phyloP scores from a whole-genome alignment of 257 asterid species.

The Solanum chilense region DNA sequence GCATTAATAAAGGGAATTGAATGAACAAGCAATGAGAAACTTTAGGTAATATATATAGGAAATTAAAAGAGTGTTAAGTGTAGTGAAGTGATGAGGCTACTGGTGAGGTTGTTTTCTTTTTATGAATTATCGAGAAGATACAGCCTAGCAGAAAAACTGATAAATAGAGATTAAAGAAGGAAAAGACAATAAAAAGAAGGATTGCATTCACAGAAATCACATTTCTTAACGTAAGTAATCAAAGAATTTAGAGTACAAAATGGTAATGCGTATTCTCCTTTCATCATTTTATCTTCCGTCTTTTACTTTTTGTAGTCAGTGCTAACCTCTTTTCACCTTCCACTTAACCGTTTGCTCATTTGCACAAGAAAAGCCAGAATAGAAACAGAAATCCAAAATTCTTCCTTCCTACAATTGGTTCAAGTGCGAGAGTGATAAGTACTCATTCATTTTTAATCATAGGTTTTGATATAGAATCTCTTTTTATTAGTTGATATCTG shows the following conservation, averaged over 20 bases:
- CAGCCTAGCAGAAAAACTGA: background rate
- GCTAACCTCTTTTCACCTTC: background rate
- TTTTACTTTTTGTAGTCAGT: background rate
- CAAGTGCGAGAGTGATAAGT: background rate
- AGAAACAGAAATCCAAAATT: background rate
- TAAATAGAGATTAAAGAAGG: background rate
- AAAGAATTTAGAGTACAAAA: background rate
- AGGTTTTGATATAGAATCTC: background rate
- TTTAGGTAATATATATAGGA: background rate
- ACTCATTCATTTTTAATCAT: background rate
- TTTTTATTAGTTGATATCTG: background rate
- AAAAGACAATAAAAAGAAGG: background rate
- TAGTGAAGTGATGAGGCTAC: background rate
- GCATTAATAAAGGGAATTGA: background rate
- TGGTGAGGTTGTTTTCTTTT: background rate
- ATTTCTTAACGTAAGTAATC: background rate
- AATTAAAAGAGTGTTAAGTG: background rate
- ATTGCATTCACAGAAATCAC: background rate
- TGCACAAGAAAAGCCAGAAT: background rate
- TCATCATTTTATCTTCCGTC: background rate
- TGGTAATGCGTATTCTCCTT: background rate
- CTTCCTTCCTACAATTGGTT: background rate
- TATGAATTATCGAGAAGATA: background rate
- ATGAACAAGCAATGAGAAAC: constrained; percentile 4
- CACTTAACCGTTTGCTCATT: background rate